Conservation (phyloP, 73 alveolate genomes). For the Tetrahymena malaccensis region DNA sequence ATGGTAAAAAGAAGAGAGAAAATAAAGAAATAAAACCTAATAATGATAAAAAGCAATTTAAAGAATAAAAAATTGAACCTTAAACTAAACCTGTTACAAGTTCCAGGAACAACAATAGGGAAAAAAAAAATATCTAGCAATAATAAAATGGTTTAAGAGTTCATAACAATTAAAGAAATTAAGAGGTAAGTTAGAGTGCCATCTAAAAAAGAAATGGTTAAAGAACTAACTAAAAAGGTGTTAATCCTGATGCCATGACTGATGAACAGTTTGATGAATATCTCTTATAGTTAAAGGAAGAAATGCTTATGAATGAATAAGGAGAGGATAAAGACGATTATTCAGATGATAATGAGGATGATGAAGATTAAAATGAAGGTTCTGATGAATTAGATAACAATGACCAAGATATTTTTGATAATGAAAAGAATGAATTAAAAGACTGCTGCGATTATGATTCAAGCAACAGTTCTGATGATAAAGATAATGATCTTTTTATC, state of each 20-base stretch:
- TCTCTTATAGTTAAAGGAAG: neutral
- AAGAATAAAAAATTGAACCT: neutral
- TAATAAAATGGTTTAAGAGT: neutral
- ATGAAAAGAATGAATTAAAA: neutral
- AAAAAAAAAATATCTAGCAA: neutral
- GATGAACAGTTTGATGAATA: neutral
- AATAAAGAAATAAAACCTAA: neutral
- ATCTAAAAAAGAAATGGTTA: neutral
- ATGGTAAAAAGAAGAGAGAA: neutral
- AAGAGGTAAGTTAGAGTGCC: neutral
- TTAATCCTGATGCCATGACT: neutral
- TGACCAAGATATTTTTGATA: neutral
- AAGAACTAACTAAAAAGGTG: neutral
- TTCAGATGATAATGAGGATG: neutral
- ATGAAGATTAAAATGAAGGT: neutral
- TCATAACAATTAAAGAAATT: neutral
- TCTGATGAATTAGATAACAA: neutral
- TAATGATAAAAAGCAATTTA: neutral
- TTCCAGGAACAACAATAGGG: neutral
- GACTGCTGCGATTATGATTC: neutral
- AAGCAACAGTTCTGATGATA: neutral
- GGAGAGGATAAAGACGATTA: neutral
- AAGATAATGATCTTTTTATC: neutral
- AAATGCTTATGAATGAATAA: neutral
- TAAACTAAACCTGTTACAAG: neutral